phyloP scores from a whole-genome alignment of 371 early-diverging fungal genomes.

The Amoeboaphelidium occidentale region DNA sequence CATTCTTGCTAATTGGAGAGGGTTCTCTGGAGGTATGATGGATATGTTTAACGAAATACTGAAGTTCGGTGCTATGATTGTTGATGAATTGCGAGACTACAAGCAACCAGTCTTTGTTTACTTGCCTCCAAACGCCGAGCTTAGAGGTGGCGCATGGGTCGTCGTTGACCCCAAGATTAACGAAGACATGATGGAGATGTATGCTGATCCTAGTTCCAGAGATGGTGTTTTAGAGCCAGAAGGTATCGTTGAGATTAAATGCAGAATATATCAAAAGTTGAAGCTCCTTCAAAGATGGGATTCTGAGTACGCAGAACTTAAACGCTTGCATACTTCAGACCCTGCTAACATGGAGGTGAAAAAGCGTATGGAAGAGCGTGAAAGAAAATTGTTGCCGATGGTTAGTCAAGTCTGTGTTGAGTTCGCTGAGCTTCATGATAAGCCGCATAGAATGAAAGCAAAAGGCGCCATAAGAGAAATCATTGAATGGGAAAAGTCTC shows the following conservation, averaged over 20 bases:
- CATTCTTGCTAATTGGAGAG: conserved; percentile 99
- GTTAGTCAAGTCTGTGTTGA: conserved; percentile 83
- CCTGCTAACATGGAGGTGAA: background rate
- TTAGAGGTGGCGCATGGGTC: conserved; percentile 98
- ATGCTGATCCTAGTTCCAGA: conserved; percentile 66
- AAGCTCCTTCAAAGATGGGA: conserved; percentile 82
- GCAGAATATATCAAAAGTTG: conserved; percentile 68
- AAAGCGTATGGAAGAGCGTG: conserved; percentile 36
- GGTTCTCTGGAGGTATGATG: conserved; percentile 94
- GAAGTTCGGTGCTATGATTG: conserved; percentile 91
- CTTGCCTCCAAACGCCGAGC: conserved; percentile 75
- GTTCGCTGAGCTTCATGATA: conserved; percentile 93
- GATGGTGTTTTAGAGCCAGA: conserved; percentile 96
- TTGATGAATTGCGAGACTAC: conserved; percentile 79
- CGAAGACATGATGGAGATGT: conserved; percentile 92
- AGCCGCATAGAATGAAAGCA: conserved; percentile 83
- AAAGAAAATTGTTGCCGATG: conserved; percentile 59
- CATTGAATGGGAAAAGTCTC: conserved; percentile 1
- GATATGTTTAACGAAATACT: conserved; percentile 96
- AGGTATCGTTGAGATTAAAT: conserved; percentile 95
- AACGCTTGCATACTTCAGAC: background rate
- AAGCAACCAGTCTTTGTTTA: conserved; percentile 95
- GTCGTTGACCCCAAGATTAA: conserved; percentile 96
- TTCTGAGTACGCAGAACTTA: conserved; percentile 37
- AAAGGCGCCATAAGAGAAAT: conserved; percentile 24